Percentiles rank a stretch among this genome's conserved stretches.
phyloP scores from a whole-genome alignment of 2,329 filamentous ascomycete genomes.

The Exutisphaerella laricina region DNA sequence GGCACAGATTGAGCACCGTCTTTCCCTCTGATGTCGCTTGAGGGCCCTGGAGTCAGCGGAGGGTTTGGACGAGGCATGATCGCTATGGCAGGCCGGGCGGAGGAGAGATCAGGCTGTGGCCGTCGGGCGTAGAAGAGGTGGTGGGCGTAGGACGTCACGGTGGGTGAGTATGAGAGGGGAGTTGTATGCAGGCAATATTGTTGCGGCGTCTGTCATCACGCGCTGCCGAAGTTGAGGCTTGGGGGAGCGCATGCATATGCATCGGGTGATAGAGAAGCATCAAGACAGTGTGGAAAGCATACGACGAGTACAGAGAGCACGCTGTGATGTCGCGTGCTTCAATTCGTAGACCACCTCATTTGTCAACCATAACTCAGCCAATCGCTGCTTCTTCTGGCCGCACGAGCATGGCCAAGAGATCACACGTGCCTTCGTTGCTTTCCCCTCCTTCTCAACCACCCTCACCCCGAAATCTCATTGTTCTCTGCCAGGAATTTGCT shows the following conservation, averaged over 20 bases:
- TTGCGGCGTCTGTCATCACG: neutral
- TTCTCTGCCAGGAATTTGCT: neutral
- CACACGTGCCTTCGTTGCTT: neutral
- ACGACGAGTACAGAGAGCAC: neutral
- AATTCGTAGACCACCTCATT: neutral
- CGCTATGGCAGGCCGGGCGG: slow-evolving; percentile 25
- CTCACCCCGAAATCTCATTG: neutral
- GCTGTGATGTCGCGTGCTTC: neutral
- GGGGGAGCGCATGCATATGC: neutral
- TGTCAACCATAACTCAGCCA: neutral
- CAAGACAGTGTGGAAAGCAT: neutral
- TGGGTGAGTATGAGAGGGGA: slow-evolving; percentile 17
- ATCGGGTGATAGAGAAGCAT: neutral
- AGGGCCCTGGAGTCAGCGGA: slow-evolving; percentile 73
- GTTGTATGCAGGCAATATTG: neutral
- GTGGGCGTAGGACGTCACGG: slow-evolving; percentile 26
- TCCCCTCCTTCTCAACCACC: neutral
- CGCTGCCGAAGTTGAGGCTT: slow-evolving; percentile 7
- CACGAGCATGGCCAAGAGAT: neutral
- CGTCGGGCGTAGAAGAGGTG: slow-evolving; percentile 26
- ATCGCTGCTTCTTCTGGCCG: neutral
- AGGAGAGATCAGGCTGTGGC: slow-evolving; percentile 12
- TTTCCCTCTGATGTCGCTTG: slow-evolving; percentile 70
- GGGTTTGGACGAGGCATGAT: slow-evolving; percentile 61
- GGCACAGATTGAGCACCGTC: slow-evolving; percentile 59